These are phyloP conservation scores for Colletotrichum graminicola DNA, from an alignment of 2,329 filamentous ascomycete species.

Conservation along the genomic window DNA sequence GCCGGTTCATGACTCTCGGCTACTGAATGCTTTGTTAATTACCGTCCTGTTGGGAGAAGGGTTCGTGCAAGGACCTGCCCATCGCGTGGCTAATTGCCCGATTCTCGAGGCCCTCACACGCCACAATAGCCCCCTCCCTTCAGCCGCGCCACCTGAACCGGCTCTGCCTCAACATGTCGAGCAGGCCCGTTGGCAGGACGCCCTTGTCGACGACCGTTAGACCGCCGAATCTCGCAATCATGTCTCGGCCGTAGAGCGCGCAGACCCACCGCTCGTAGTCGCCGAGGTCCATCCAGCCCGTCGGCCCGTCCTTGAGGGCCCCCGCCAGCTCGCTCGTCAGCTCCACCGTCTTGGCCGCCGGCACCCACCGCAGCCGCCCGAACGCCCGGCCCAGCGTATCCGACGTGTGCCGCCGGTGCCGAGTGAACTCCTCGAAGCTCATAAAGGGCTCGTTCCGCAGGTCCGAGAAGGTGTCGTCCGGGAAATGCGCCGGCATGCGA, in stretches of 20 bases:
- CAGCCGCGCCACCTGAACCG: conserved; percentile 54
- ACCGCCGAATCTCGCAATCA: conserved; percentile 55
- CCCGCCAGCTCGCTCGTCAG: conserved; percentile 43
- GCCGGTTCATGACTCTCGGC: neutral
- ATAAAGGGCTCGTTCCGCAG: conserved; percentile 50
- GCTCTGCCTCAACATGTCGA: conserved; percentile 53
- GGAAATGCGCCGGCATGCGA: conserved; percentile 13
- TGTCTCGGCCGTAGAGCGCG: conserved; percentile 53
- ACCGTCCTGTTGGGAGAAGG: neutral
- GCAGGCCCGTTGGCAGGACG: conserved; percentile 55
- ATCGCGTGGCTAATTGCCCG: conserved; percentile 11
- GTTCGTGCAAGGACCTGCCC: conserved; percentile 8
- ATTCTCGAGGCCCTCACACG: neutral
- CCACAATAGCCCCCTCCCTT: conserved; percentile 6
- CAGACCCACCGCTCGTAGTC: conserved; percentile 55
- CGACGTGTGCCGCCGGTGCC: conserved; percentile 51
- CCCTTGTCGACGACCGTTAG: conserved; percentile 55
- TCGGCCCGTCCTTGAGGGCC: conserved; percentile 42
- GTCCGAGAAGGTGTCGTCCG: conserved; percentile 35
- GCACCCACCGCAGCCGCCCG: conserved; percentile 46
- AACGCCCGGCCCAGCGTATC: conserved; percentile 47
- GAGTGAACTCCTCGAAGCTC: conserved; percentile 54
- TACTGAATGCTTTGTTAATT: neutral
- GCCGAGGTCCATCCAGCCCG: conserved; percentile 35
- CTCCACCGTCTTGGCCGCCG: conserved; percentile 47